phyloP scores from a whole-genome alignment of 169 alveolate species.

The Cryptosporidium sp. region DNA sequence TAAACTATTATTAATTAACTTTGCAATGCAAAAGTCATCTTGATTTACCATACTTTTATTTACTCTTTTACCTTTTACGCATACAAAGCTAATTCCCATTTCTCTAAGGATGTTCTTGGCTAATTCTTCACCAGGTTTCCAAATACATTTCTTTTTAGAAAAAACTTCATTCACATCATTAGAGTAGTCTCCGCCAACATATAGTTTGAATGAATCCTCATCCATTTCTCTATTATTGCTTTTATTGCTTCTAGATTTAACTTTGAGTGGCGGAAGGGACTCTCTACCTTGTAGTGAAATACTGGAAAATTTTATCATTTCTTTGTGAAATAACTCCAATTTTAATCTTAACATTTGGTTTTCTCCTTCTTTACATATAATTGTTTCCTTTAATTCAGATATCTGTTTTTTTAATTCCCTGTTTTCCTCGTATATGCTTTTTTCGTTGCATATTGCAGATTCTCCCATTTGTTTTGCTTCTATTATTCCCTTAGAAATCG shows the following conservation, averaged over 20 bases:
- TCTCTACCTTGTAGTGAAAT: constrained; percentile 5
- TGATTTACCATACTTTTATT: constrained; percentile 68
- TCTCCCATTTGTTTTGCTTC: constrained; percentile 15
- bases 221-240: not conserved
- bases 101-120: constrained; percentile 14
- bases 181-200: constrained; percentile 42
- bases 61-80: constrained; percentile 38
- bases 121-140: constrained; percentile 49
- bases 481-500: constrained; percentile 8
- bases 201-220: constrained; percentile 8
- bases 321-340: constrained; percentile 38
- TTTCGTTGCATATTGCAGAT: not conserved
- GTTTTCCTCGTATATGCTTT: constrained; percentile 34
- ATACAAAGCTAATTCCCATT: constrained; percentile 38
- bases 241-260: constrained; percentile 17
- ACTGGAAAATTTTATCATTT: constrained; percentile 4
- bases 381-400: constrained; percentile 49
- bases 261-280: constrained; percentile 63
- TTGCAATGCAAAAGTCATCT: constrained; percentile 54
- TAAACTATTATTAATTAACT: constrained; percentile 2
- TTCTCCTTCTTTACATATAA: constrained; percentile 38
- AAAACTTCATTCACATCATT: constrained; percentile 8
- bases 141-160: constrained; percentile 26
- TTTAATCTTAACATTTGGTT: constrained; percentile 21
- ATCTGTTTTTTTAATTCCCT: constrained; percentile 55